Evolutionary conservation across 106 monocot genomes (phyloP).

Genomic region (Acorus gramineus): DNA sequence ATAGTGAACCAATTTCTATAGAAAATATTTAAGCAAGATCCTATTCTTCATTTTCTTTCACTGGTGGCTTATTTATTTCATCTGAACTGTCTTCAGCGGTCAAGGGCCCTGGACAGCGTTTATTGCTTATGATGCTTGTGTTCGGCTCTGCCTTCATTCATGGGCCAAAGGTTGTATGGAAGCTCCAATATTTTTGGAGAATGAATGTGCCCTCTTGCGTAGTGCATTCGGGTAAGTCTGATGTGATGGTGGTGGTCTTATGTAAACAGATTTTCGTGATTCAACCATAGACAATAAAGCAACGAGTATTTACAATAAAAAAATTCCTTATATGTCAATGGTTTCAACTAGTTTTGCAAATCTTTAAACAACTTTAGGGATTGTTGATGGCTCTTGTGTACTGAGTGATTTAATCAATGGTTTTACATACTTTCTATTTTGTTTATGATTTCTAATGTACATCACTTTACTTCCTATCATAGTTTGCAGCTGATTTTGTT

Average conservation of each 20-base stretch:
- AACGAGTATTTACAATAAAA: too few species aligned
- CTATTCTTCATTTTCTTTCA: background rate
- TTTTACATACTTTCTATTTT: too few species aligned
- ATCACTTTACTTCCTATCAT: background rate
- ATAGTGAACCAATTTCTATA: conserved; percentile 1
- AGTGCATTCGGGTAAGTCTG: conserved; percentile 70
- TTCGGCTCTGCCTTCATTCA: conserved; percentile 88
- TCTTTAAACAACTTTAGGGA: too few species aligned
- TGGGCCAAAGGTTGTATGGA: conserved; percentile 99
- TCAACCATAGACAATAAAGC: too few species aligned
- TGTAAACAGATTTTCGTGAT: too few species aligned
- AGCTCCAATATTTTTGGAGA: conserved; percentile 90
- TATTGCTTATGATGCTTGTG: conserved; percentile 95
- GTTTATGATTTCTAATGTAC: too few species aligned
- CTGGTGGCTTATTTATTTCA: background rate
- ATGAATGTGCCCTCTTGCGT: conserved; percentile 80
- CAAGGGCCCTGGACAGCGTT: conserved; percentile 93
- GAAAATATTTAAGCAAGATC: too few species aligned
- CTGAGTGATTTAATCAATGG: too few species aligned
- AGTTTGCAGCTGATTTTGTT: conserved; percentile 80
- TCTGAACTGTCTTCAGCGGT: conserved; percentile 30
- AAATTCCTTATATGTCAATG: too few species aligned
- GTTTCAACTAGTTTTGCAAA: too few species aligned
- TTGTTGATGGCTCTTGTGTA: too few species aligned
- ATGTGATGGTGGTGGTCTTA: too few species aligned